A percentile compares a stretch with the other conserved stretches of the same genome.
Conservation (phyloP, 73 alveolate species). For the Tetrahymena borealis region DNA sequence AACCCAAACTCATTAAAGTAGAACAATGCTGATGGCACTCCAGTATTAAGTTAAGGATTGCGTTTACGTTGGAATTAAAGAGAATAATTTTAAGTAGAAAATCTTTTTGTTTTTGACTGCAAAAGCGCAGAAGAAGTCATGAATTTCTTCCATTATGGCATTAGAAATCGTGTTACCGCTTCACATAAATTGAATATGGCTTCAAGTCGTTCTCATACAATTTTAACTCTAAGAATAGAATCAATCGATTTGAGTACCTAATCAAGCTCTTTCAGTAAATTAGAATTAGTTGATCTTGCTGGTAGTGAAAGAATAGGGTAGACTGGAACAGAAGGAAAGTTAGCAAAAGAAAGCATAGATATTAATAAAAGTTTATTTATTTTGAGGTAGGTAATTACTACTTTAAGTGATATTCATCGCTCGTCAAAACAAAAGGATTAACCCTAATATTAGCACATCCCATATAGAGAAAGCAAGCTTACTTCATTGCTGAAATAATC, state of each 20-base stretch:
- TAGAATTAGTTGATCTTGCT: conserved; percentile 93
- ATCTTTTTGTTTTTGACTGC: conserved; percentile 63
- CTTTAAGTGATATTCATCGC: conserved; percentile 70
- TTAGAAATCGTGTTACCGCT: conserved; percentile 87
- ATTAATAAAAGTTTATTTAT: conserved; percentile 90
- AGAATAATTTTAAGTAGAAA: conserved; percentile 71
- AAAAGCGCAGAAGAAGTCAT: conserved; percentile 65
- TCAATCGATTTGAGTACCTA: conserved; percentile 67
- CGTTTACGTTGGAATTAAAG: conserved; percentile 70
- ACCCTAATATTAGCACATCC: conserved; percentile 44
- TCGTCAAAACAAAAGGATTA: conserved; percentile 29
- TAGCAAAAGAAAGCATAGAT: conserved; percentile 88
- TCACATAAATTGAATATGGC: conserved; percentile 84
- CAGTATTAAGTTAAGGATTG: conserved; percentile 31
- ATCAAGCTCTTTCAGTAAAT: conserved; percentile 61
- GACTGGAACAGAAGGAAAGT: conserved; percentile 87
- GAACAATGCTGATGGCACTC: conserved; percentile 19
- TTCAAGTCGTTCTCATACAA: conserved; percentile 90
- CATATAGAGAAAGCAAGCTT: conserved; percentile 94
- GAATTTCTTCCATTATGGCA: conserved; percentile 67
- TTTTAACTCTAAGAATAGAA: conserved; percentile 80
- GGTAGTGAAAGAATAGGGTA: conserved; percentile 89
- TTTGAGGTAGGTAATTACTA: conserved; percentile 88
- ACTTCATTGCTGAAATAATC: conserved; percentile 87
- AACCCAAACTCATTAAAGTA: background rate